A percentile compares a stretch with the other conserved stretches of the same genome.
Conservation (phyloP, 2,329 filamentous ascomycete species). For the Coleophoma cylindrospora region DNA sequence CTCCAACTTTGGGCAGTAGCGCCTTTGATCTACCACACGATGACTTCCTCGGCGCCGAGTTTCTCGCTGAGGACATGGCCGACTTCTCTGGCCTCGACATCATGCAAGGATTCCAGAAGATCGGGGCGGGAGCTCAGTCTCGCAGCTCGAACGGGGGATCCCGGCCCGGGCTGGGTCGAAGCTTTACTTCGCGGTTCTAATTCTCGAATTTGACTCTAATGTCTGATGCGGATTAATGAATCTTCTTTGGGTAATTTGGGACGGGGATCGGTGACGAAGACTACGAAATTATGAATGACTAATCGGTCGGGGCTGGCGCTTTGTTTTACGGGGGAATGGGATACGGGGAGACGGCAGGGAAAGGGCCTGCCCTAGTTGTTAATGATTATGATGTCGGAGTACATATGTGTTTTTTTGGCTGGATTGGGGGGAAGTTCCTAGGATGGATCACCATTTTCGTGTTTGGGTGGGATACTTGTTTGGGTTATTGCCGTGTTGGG, state of each 20-base stretch:
- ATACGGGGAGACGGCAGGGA: neutral
- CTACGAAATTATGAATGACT: constrained; percentile 14
- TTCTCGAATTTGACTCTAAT: constrained; percentile 1
- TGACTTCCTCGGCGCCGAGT: constrained; percentile 48
- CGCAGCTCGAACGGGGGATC: constrained; percentile 15
- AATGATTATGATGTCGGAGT: constrained; percentile 6
- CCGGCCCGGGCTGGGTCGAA: constrained; percentile 22
- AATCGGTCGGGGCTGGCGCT: neutral
- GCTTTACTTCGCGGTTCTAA: constrained; percentile 27
- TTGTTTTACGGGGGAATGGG: neutral
- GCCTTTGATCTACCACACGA: constrained; percentile 34
- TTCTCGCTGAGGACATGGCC: constrained; percentile 53
- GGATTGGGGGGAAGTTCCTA: too few species aligned
- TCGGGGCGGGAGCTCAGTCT: constrained; percentile 40
- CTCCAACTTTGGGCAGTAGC: constrained; percentile 12
- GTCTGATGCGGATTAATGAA: constrained; percentile 1
- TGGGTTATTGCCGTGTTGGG: too few species aligned
- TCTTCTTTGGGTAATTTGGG: constrained; percentile 3
- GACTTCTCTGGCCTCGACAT: constrained; percentile 63
- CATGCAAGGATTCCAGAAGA: constrained; percentile 71
- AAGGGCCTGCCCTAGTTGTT: constrained; percentile 3
- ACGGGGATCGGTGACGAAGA: constrained; percentile 5
- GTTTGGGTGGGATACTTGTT: too few species aligned
- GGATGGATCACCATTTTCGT: too few species aligned
- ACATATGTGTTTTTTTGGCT: neutral